Evolutionary conservation across 2,329 filamentous ascomycete genomes (phyloP).

Genomic region (Trichoderma atroviride): DNA sequence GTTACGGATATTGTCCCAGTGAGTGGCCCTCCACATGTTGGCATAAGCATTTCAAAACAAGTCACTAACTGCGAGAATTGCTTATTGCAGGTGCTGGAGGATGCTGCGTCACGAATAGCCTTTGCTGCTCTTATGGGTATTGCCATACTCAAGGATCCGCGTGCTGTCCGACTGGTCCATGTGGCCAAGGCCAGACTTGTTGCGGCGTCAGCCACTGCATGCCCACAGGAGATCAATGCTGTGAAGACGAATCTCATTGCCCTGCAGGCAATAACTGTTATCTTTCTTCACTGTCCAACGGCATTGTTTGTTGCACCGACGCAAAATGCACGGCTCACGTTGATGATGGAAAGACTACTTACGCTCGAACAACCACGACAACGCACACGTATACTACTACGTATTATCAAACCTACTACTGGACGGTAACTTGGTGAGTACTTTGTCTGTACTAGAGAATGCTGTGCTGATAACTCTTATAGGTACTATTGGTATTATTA

Average conservation of each 20-base stretch:
- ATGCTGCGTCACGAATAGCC: constrained; percentile 29
- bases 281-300: neutral
- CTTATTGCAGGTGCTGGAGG: constrained; percentile 23
- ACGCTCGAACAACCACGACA: constrained; percentile 28
- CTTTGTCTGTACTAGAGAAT: neutral
- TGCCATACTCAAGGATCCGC: constrained; percentile 28
- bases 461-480: neutral
- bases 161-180: constrained; percentile 33
- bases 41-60: neutral
- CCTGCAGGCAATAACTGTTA: constrained; percentile 32
- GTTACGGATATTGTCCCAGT: constrained; percentile 33
- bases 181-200: constrained; percentile 28
- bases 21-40: neutral
- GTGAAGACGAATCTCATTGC: constrained; percentile 32
- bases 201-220: constrained; percentile 33
- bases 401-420: constrained; percentile 31
- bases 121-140: constrained; percentile 34
- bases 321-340: constrained; percentile 32
- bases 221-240: constrained; percentile 31
- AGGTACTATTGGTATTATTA: constrained; percentile 34
- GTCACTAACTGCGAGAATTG: neutral
- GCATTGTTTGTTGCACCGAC: constrained; percentile 34
- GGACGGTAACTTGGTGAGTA: constrained; percentile 31
- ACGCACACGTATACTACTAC: constrained; percentile 25
- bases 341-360: constrained; percentile 30